Evolutionary conservation across 2,329 filamentous ascomycete genomes (phyloP).

Genomic region (Penicillium sclerotiorum): DNA sequence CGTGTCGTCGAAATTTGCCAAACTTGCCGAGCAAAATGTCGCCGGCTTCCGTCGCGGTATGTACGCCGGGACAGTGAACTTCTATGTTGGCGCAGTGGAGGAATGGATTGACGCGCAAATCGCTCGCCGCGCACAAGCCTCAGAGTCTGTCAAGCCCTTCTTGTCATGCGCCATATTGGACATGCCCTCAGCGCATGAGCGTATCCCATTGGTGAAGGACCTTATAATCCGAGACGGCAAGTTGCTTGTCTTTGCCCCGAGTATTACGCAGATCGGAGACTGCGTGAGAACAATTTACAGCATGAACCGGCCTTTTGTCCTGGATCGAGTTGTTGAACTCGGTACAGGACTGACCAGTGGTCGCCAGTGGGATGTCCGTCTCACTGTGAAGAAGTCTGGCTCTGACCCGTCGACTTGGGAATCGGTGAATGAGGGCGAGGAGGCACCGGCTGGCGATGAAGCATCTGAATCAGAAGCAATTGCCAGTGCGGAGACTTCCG

Average conservation of each 20-base stretch:
- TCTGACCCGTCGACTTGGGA: conserved; percentile 38
- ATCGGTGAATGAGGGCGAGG: conserved; percentile 15
- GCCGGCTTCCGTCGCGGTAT: conserved; percentile 68
- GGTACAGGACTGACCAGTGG: conserved; percentile 50
- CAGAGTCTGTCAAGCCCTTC: conserved; percentile 56
- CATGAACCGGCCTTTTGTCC: conserved; percentile 56
- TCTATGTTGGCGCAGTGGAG: conserved; percentile 69
- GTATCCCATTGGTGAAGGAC: conserved; percentile 47
- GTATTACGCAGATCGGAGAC: conserved; percentile 74
- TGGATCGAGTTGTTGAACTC: conserved; percentile 50
- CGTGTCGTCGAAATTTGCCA: conserved; percentile 62
- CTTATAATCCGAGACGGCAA: conserved; percentile 66
- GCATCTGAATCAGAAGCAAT: background rate
- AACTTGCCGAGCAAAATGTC: conserved; percentile 66
- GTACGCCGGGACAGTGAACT: conserved; percentile 72
- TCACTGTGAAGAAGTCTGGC: conserved; percentile 41
- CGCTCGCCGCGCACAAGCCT: conserved; percentile 33
- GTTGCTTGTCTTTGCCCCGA: conserved; percentile 73
- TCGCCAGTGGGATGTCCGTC: conserved; percentile 51
- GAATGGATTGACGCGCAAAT: conserved; percentile 63
- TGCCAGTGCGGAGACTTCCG: background rate
- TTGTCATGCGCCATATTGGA: conserved; percentile 74
- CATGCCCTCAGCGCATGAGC: conserved; percentile 64
- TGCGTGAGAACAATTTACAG: conserved; percentile 60
- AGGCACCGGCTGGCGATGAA: conserved; percentile 6